A percentile compares a stretch with the other conserved stretches of the same genome.
Evolutionary conservation across 2,329 filamentous ascomycete genomes (phyloP).

Genomic region (Fusarium sp.): DNA sequence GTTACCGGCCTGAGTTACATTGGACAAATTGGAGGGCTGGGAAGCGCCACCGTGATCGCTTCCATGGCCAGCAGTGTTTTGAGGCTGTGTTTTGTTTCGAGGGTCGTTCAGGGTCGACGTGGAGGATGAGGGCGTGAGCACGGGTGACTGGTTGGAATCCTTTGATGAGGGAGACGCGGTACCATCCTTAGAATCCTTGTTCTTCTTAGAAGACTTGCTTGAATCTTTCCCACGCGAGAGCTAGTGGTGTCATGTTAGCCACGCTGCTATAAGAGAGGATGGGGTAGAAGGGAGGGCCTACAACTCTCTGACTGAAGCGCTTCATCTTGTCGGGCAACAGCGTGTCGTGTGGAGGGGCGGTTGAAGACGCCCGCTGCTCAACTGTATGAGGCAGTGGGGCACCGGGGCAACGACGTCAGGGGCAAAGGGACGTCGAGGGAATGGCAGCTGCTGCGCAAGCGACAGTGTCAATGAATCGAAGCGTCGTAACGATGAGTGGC

Average conservation of each 20-base stretch:
- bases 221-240: constrained; percentile 91
- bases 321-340: constrained; percentile 79
- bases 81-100: constrained; percentile 83
- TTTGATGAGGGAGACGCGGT: constrained; percentile 81
- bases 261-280: neutral
- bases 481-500: constrained; percentile 36
- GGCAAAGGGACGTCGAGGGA: constrained; percentile 44
- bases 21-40: constrained; percentile 57
- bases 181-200: constrained; percentile 79
- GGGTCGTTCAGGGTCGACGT: constrained; percentile 87
- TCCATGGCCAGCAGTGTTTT: constrained; percentile 62
- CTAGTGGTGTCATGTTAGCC: constrained; percentile 62
- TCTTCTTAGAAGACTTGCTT: constrained; percentile 85
- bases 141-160: constrained; percentile 72
- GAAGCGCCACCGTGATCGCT: constrained; percentile 59
- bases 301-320: constrained; percentile 96
- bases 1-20: constrained; percentile 54
- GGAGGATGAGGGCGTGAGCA: constrained; percentile 86
- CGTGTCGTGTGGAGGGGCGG: constrained; percentile 47
- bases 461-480: constrained; percentile 32
- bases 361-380: constrained; percentile 48
- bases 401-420: constrained; percentile 53
- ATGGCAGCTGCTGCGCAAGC: constrained; percentile 38
- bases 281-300: constrained; percentile 65
- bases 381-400: constrained; percentile 48